These are phyloP conservation scores for Komagataella pastoris DNA, from an alignment of 805 yeast species.

Conservation along the genomic window DNA sequence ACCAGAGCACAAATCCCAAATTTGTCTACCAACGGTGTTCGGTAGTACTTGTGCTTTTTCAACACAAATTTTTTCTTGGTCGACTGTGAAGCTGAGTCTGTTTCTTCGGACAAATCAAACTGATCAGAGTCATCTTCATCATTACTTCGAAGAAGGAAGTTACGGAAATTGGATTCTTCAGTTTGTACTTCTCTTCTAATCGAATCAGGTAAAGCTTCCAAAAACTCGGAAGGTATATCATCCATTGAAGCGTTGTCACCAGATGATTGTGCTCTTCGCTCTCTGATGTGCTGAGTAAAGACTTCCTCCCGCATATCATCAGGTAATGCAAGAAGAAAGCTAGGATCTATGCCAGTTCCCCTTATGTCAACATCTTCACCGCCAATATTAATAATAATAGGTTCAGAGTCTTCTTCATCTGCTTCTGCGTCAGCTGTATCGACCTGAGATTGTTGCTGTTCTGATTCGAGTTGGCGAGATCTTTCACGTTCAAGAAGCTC, in stretches of 20 bases:
- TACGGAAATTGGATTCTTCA: constrained; percentile 32
- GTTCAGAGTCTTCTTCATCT: constrained; percentile 19
- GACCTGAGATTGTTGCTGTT: constrained; percentile 18
- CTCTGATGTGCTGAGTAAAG: constrained; percentile 70
- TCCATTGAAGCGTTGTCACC: constrained; percentile 30
- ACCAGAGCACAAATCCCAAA: constrained; percentile 64
- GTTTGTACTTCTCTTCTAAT: constrained; percentile 50
- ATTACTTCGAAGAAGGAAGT: constrained; percentile 10
- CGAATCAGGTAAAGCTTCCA: constrained; percentile 64
- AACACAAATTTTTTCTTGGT: constrained; percentile 2
- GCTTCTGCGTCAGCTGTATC: constrained; percentile 12
- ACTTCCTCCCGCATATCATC: constrained; percentile 92
- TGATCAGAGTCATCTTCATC: constrained; percentile 9
- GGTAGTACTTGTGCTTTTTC: background rate
- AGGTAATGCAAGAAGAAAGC: constrained; percentile 79
- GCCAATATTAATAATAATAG: constrained; percentile 61
- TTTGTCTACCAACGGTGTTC: constrained; percentile 56
- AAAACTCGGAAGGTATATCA: constrained; percentile 69
- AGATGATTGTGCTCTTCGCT: constrained; percentile 46
- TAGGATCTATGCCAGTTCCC: constrained; percentile 87
- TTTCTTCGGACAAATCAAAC: constrained; percentile 5
- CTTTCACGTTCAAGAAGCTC: constrained; percentile 14
- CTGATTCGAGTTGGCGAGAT: constrained; percentile 12
- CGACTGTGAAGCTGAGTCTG: constrained; percentile 1
- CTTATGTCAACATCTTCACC: constrained; percentile 73